A percentile compares a stretch with the other conserved stretches of the same genome.
These are phyloP conservation scores for Ceratocystis destructans DNA, from an alignment of 2,329 filamentous ascomycete genomes.

Conservation along the genomic window DNA sequence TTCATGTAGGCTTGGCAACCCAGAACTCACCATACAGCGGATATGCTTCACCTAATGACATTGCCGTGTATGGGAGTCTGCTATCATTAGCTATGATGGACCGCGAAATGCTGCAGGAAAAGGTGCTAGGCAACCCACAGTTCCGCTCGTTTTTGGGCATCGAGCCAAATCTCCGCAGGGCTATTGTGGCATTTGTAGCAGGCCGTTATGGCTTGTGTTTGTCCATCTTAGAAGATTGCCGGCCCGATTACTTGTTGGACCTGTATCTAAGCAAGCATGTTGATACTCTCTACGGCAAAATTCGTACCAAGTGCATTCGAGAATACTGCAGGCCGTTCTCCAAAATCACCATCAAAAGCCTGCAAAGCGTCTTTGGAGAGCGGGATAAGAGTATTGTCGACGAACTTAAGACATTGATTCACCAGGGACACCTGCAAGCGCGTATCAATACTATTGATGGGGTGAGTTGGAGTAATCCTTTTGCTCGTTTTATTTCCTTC, in stretches of 20 bases:
- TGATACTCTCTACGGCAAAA: slow-evolving; percentile 51
- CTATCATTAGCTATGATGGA: slow-evolving; percentile 84
- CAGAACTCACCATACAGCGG: slow-evolving; percentile 48
- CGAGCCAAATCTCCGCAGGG: slow-evolving; percentile 86
- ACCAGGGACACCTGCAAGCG: slow-evolving; percentile 55
- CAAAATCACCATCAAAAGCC: slow-evolving; percentile 64
- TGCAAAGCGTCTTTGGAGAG: slow-evolving; percentile 62
- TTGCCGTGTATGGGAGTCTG: slow-evolving; percentile 83
- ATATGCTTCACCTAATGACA: slow-evolving; percentile 68
- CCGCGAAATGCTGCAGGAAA: slow-evolving; percentile 56
- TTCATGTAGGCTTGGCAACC: slow-evolving; percentile 45
- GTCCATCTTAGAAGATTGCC: slow-evolving; percentile 66
- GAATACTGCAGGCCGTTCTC: slow-evolving; percentile 89
- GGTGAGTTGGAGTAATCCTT: slow-evolving; percentile 29
- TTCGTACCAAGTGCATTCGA: slow-evolving; percentile 82
- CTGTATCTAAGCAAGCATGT: slow-evolving; percentile 70
- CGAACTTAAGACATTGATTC: slow-evolving; percentile 70
- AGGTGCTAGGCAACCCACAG: slow-evolving; percentile 62
- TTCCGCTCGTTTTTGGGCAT: slow-evolving; percentile 85
- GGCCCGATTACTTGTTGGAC: slow-evolving; percentile 79
- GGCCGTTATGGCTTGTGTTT: slow-evolving; percentile 81
- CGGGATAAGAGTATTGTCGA: slow-evolving; percentile 49
- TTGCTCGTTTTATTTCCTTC: neutral
- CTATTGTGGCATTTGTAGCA: slow-evolving; percentile 77
- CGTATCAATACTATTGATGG: slow-evolving; percentile 74